These are phyloP conservation scores for Pseudonitzschia multiseries DNA, from an alignment of 108 stramenopile genomes.

Conservation along the genomic window DNA sequence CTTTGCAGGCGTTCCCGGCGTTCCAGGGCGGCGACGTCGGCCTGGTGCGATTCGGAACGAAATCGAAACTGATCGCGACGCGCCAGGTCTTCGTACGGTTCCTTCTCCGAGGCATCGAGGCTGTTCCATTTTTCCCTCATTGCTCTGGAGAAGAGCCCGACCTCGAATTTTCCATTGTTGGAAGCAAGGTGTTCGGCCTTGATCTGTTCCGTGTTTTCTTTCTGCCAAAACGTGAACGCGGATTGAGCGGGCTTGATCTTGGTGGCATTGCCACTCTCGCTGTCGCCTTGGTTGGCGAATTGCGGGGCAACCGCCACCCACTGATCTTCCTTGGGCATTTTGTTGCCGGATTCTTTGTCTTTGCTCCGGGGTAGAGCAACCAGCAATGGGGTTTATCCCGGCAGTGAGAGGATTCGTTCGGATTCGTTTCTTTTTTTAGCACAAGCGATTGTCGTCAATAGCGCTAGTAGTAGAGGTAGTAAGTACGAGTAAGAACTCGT, in stretches of 20 bases:
- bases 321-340: slow-evolving; percentile 78
- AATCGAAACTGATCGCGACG: slow-evolving; percentile 57
- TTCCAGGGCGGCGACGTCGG: slow-evolving; percentile 71
- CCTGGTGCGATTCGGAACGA: slow-evolving; percentile 64
- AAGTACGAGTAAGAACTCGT: no score
- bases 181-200: slow-evolving; percentile 47
- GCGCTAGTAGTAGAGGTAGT: no score
- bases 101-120: slow-evolving; percentile 35
- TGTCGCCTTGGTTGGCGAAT: slow-evolving; percentile 25
- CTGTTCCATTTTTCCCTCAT: slow-evolving; percentile 65
- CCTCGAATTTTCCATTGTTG: slow-evolving; percentile 47
- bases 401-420: no score
- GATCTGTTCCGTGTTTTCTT: slow-evolving; percentile 52
- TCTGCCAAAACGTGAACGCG: slow-evolving; percentile 77
- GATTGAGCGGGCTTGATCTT: slow-evolving; percentile 61
- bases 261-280: slow-evolving; percentile 3
- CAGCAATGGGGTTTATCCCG: not conserved
- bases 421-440: no score
- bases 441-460: no score
- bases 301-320: slow-evolving; percentile 89
- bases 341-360: not conserved
- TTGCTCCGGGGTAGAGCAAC: not conserved
- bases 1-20: slow-evolving; percentile 44
- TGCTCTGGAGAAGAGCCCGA: slow-evolving; percentile 56
- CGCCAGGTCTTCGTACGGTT: slow-evolving; percentile 60